Evolutionary conservation across 441 rosid species (phyloP).

Genomic region (Pelargonium citronellum): DNA sequence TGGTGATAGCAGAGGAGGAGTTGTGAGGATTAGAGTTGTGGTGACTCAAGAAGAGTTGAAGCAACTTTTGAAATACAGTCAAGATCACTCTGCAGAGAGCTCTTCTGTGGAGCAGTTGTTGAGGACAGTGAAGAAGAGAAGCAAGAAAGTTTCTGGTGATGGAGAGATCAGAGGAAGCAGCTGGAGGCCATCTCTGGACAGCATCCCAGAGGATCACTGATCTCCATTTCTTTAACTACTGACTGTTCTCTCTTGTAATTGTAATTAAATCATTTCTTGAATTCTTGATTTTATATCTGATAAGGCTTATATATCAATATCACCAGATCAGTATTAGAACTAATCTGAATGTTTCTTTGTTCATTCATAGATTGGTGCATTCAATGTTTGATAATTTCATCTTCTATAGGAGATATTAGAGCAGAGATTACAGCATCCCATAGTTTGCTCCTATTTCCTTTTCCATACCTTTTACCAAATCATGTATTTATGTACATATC

Average conservation of each 20-base stretch:
- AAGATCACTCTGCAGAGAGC: neutral
- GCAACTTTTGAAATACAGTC: conserved; percentile 20
- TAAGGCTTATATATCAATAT: too few species aligned
- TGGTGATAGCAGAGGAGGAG: conserved; percentile 21
- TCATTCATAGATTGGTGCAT: too few species aligned
- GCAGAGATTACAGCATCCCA: too few species aligned
- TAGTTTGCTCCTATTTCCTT: too few species aligned
- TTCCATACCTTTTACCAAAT: too few species aligned
- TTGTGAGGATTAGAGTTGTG: conserved; percentile 47
- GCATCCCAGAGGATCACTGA: conserved; percentile 55
- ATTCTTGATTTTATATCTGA: neutral
- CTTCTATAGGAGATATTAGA: too few species aligned
- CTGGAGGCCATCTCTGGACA: conserved; percentile 59
- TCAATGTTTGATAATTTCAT: too few species aligned
- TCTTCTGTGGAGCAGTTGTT: conserved; percentile 40
- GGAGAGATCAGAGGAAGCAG: neutral
- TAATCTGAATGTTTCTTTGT: too few species aligned
- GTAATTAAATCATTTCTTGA: too few species aligned
- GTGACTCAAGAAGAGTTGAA: conserved; percentile 49
- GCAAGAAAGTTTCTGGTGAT: neutral
- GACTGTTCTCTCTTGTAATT: too few species aligned
- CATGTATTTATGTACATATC: too few species aligned
- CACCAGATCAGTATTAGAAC: too few species aligned
- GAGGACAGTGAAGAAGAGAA: conserved; percentile 30
- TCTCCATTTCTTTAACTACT: neutral